Evolutionary conservation across 441 rosid genomes (phyloP), one percentile per base, ranked within the genome.

Genomic region (Pelargonium australe): DNA sequence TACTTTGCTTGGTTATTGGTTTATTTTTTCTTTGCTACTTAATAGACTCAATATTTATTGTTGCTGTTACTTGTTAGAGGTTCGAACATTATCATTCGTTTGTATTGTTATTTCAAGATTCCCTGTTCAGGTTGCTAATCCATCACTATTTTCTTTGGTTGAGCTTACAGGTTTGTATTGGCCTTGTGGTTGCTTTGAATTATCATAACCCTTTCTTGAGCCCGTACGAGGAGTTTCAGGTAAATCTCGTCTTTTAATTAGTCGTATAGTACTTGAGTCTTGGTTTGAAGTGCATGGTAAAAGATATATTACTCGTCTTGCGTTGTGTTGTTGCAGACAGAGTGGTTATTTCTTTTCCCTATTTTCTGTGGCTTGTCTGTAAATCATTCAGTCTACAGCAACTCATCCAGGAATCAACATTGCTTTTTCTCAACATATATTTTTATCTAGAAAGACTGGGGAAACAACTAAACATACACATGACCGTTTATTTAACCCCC

Each of bases 211-310:
- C 99, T 73, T 88, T 76, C 78, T 73, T 94, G 78, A 94, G 81
- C 78, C 99, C 99, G 53, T 94, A 86, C 7, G 96, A 91, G 72
- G 97, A 91, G 81, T 94, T 94, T 70, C 99, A 91, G 97, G 99
- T 89, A 72, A 74, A 70, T 64, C 67, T 61, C 63, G 47, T 67
- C 41, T 63, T 65, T 62, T 43, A 6, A 16, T 44, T 55, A 67
- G 64, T 65, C 3, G 31, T 53, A 5, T 20, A 60, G 20, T 37
- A 19, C 47, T 51, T 57, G 2, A 1, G 37, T 62, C 63, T 63
- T 64, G 34, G 7, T 49, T 31, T 61, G 43, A 37, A 2, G 12
- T 37, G 12, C 68, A 31, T 64, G 19, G 49, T 51, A 28, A 7
- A 25, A 34, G 63, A 58, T 58, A 19, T 58, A 5, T 40, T 40